Conservation (phyloP, 2,329 filamentous ascomycete genomes). For the Nothopassalora personata region DNA sequence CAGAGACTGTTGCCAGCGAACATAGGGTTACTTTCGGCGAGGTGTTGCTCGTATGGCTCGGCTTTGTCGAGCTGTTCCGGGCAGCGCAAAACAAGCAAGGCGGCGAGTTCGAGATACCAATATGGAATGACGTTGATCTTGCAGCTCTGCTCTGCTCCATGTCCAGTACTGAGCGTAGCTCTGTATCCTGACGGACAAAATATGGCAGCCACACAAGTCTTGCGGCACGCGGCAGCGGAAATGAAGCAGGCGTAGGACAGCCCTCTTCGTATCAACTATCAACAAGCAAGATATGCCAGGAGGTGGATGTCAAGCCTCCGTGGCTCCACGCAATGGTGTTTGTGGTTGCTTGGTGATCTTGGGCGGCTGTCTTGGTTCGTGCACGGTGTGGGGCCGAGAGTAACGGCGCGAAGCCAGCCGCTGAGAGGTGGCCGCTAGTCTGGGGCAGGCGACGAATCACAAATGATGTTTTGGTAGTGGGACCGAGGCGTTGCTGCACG, state of each 20-base stretch:
- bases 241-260: no score
- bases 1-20: not conserved
- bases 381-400: not conserved
- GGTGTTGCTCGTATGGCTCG: not conserved
- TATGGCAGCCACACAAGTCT: no score
- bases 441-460: not conserved
- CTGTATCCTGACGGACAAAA: no score
- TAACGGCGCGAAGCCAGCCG: constrained; percentile 3
- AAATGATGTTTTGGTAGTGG: not conserved
- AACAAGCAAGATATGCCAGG: no score
- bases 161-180: no score
- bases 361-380: not conserved
- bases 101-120: no score
- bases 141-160: no score
- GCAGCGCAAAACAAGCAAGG: no score
- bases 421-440: constrained; percentile 4
- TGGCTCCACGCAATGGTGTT: not conserved
- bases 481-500: not conserved
- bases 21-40: not conserved
- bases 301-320: not conserved
- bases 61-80: not conserved
- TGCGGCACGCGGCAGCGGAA: no score
- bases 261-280: no score
- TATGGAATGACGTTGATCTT: no score
- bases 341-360: not conserved